Base-by-base conservation (phyloP, 352 stramenopile species). In the Stephanocyclus meneghinianus region DNA sequence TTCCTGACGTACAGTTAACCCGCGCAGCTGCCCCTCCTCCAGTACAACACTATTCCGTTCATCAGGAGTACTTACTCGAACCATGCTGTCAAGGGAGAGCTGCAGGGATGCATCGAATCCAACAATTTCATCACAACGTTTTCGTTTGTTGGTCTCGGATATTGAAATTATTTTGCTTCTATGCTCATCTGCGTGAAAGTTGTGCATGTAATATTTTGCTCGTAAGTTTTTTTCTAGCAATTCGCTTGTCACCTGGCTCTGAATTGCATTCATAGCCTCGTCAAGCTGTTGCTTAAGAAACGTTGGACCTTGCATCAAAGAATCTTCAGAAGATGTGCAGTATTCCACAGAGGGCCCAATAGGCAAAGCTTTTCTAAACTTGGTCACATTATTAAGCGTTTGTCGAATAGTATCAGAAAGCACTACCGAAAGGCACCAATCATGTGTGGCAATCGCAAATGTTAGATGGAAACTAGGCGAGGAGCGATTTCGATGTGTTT, bases 401-500 rank as follows among this genome's bases (percentile, higher is more conserved):
- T 76, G 50, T 44, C 65, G 16, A 50, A 86, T 87, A 8, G 56
- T 71, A 21, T 77, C 69, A 4, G 79, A 70, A n/a, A 93, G 40
- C n/a, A 88, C 64, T 30, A 76, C 72, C 18, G 81, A 81, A 16
- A 89, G 51, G 37, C 81, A 88, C 88, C 88, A 93, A 83, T 93
- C 88, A 80, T 91, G 84, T 16, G 88, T 93, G 37, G 88, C 84
- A n/a, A 93, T 69, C 13, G 88, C 88, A 67, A 91, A 35, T 26
- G 88, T 93, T 8, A 84, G 59, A 75, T 93, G 88, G 71, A 91
- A 91, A 70, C 81, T 90, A 47, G 82, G 73, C 37, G 53, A 15
- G 42, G 72, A 56, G 18, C 57, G 53, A 57, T 63, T 42, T 45
- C 59, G 55, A 59, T 2, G 32, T 44, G 62, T 72, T 29, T 26